Base-by-base conservation (phyloP, 2,329 filamentous ascomycete species). In the Eutypa lata region DNA sequence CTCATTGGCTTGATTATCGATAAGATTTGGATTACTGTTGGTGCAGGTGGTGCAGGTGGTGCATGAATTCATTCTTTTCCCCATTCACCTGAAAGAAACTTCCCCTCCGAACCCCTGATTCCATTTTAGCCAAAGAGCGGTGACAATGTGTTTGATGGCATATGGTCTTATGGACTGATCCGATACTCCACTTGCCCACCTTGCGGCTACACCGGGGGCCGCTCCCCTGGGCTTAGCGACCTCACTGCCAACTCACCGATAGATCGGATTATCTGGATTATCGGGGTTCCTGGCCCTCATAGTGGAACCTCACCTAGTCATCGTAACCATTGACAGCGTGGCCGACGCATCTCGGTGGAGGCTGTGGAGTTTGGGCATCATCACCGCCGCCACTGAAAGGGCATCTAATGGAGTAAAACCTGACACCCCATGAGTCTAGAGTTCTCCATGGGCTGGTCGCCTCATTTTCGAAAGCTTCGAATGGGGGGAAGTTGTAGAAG, bases 131-230 rank as follows among this genome's bases (percentile, higher is more conserved):
- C 40, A 18, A 67, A 62, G 63, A 57, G 65, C 65, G 65, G 65
- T 67, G 65, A 67, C 64, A 49, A 66, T 65, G 64, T 67, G 65
- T 61, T 58, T 60, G 55, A 58, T 26, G 59, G 51, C 63, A 50
- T 56, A 59, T 66, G 63, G 65, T n/a, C 56, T 57, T 60, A 56
- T 56, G 50, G 55, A 57, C 53, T 57, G 55, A 42, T 37, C 51
- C 43, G 26, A 58, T 31, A 10, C 47, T 65, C 63, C 65, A 66
- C 64, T 53, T 57, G 55, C 58, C 55, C 59, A 61, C 62, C 64
- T 53, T 57, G 55, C 58, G 58, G 61, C 62, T 62, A 64, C 62
- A 60, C 55, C 61, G 55, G 55, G 52, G 51, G 55, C 35, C 7
- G 7, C 35, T 16, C 35, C n/a, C 26, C 22, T 37, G 35, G 26